Base-by-base conservation (phyloP, 1,139 yeast genomes). In the Scheffersomyces cryptocercus region DNA sequence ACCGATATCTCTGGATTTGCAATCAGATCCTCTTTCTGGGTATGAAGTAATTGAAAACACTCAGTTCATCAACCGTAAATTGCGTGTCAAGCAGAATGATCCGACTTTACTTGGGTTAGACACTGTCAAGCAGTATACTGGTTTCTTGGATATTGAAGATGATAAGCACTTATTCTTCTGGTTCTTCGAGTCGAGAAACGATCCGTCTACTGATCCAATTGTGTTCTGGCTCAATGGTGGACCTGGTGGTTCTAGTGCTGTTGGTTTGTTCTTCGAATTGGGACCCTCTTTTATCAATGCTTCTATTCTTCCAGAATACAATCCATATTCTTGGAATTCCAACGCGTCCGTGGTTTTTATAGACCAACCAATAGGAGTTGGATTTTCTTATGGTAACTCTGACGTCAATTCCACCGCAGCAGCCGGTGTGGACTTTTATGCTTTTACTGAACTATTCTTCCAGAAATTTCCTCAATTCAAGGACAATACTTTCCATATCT, bases 351-450 rank as follows among this genome's bases (percentile, higher is more conserved):
- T 73, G 37, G 70, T 73, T 42, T 73, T 67, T 57, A 68, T 73
- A 55, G 78, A 73, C 52, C 77, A 72, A 52, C 78, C 78, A n/a
- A 71, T 73, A 30, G 68, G 69, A 47, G 77, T 70, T 31, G 62
- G 61, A 11, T 50, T 49, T 61, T 85, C 93, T 2, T 83, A 83
- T 59, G 77, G 86, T 30, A 75, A 74, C 12, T 36, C 39, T 8
- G 40, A 42, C 12, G 67, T 68, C 20, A 81, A 85, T 29, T 67
- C 76, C 28, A 73, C 77, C 52, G 81, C 77, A 13, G 77, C 86
- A 41, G 91, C 91, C 31, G 89, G 87, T 16, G 74, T 77, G 55
- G 95, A 87, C 54, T 89, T 85, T n/a, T 84, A 74, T 59, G 81
- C 84, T 4, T 86, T 87, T 59, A 48, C 56, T 49, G 55, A 54